These are phyloP conservation scores for Microdochium paspali DNA, from an alignment of 2,329 filamentous ascomycete genomes.

Conservation along the genomic window DNA sequence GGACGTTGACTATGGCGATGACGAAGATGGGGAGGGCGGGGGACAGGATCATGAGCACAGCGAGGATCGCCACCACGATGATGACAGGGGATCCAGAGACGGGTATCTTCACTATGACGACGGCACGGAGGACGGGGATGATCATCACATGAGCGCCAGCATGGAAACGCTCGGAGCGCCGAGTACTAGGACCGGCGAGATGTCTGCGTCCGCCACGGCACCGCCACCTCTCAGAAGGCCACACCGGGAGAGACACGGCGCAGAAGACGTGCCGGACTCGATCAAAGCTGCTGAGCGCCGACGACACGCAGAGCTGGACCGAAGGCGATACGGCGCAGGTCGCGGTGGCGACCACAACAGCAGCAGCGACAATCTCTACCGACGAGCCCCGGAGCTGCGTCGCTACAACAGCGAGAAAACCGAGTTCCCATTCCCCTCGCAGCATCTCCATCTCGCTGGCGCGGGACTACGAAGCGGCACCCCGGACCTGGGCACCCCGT, in stretches of 20 bases:
- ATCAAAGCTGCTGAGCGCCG: slow-evolving; percentile 23
- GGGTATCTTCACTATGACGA: neutral
- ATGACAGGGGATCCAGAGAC: slow-evolving; percentile 13
- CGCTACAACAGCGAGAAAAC: slow-evolving; percentile 4
- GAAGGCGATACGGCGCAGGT: slow-evolving; percentile 10
- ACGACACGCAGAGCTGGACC: slow-evolving; percentile 21
- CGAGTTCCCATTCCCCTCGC: slow-evolving; percentile 20
- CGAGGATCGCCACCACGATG: slow-evolving; percentile 24
- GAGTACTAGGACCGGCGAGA: neutral
- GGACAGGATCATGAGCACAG: slow-evolving; percentile 25
- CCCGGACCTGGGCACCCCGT: slow-evolving; percentile 43
- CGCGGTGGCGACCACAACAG: slow-evolving; percentile 6
- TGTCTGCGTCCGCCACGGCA: neutral
- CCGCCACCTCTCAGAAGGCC: neutral
- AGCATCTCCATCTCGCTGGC: slow-evolving; percentile 25
- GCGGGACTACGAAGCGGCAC: slow-evolving; percentile 20
- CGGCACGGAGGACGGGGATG: slow-evolving; percentile 10
- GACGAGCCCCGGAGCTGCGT: neutral
- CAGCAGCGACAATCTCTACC: slow-evolving; percentile 2
- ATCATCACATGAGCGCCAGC: slow-evolving; percentile 8
- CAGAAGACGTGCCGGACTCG: slow-evolving; percentile 18
- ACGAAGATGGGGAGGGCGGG: slow-evolving; percentile 36
- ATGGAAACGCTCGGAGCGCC: neutral
- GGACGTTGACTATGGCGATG: slow-evolving; percentile 50
- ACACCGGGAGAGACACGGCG: neutral